A percentile compares a stretch with the other conserved stretches of the same genome.
Evolutionary conservation across 805 yeast species (phyloP).

Genomic region (Myxozyma sirexii): DNA sequence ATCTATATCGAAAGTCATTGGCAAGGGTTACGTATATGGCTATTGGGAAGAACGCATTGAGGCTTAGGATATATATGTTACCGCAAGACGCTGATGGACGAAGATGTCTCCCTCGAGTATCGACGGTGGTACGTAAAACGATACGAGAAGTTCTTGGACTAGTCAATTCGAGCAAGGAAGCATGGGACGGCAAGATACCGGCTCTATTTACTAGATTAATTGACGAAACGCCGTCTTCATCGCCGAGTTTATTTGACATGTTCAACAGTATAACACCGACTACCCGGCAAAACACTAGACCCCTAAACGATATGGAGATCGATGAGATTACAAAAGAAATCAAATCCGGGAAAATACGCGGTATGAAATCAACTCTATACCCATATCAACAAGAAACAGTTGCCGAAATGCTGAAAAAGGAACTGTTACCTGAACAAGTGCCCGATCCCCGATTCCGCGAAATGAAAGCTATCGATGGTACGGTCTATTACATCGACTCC

Average conservation of each 20-base stretch:
- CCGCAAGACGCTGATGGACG: constrained; percentile 32
- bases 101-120: constrained; percentile 15
- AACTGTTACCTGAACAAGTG: constrained; percentile 44
- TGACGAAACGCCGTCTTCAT: constrained; percentile 40
- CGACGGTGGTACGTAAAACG: constrained; percentile 12
- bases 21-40: constrained; percentile 51
- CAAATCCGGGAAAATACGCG: constrained; percentile 45
- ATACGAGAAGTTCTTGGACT: constrained; percentile 6
- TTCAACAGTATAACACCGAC: constrained; percentile 29
- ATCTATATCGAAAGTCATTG: constrained; percentile 49
- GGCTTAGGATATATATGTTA: constrained; percentile 18
- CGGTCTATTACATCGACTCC: constrained; percentile 45
- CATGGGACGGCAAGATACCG: constrained; percentile 27
- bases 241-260: constrained; percentile 29
- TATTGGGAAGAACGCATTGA: constrained; percentile 31
- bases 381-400: constrained; percentile 64
- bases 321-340: constrained; percentile 37
- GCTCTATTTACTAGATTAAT: constrained; percentile 5
- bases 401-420: constrained; percentile 60
- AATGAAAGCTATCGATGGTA: constrained; percentile 34
- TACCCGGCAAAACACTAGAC: constrained; percentile 1
- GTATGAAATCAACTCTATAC: constrained; percentile 56
- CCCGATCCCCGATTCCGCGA: constrained; percentile 45
- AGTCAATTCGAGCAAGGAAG: constrained; percentile 12
- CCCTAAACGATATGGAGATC: constrained; percentile 35